Base-by-base conservation (phyloP, 306 rosid genomes). In the Cajanus cajan region DNA sequence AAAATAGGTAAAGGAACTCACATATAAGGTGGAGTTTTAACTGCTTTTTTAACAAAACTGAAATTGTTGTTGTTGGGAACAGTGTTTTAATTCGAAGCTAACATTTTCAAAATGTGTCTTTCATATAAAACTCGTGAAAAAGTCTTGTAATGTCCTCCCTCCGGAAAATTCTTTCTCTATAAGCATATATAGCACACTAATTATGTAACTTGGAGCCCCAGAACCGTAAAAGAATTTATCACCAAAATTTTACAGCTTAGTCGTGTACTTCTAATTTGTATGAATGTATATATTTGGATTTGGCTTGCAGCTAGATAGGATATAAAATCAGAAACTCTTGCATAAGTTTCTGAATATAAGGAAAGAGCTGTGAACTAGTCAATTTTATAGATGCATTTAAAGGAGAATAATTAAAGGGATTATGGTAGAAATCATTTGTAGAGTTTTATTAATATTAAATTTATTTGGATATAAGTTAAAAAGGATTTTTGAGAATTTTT, bases 221-320 rank as follows among this genome's bases (percentile, higher is more conserved):
- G 37, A 15, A 19, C 8, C 59, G 28, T 45, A 16, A 10, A 50
- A 33, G 19, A 50, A 11, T 48, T 16, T 54, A 13, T 19, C 6
- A 9, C 39, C 44, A 77, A 39, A 59, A 82, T 25, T 37, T 80
- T 63, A 16, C 85, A 80, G 81, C 8, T 48, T 48, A n/a, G 9
- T 48, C 19, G 85, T 80, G 83, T 52, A 6, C 45, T 71, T 64
- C 36, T 44, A 55, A 22, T 25, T 48, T n/a, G 9, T 24, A 11
- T 24, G 9, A 6, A 24, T 37, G 31, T 1, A 39, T n/a, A 34
- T 22, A n/a, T 16, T 43, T 12, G 34, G 21, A 22, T 7, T 28
- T n/a, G n/a, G n/a, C n/a, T n/a, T n/a, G n/a, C n/a, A n/a, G n/a
- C n/a, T n/a, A n/a, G 25, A 45, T 1, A 45, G 43, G 10, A 48